Conservation (phyloP, 257 asterid genomes). For the Penstemon newberryi region DNA sequence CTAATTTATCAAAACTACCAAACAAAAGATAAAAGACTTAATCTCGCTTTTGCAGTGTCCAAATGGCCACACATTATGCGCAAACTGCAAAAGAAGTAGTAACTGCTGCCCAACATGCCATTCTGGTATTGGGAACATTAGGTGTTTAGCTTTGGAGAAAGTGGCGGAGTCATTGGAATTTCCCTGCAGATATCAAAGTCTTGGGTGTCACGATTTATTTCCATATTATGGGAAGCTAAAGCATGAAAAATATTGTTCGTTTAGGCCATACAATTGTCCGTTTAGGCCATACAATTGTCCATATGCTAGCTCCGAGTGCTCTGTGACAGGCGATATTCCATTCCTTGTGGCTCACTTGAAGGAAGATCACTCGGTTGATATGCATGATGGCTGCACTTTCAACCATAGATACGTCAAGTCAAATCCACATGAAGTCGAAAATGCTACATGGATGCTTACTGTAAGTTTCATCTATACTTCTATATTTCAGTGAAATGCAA, state of each 20-base stretch:
- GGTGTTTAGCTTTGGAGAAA: slow-evolving; percentile 86
- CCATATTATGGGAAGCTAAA: slow-evolving; percentile 63
- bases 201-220: slow-evolving; percentile 65
- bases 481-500: neutral
- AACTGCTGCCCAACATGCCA: slow-evolving; percentile 72
- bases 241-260: slow-evolving; percentile 70
- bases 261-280: slow-evolving; percentile 80
- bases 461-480: slow-evolving; percentile 46
- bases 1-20: neutral
- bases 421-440: slow-evolving; percentile 70
- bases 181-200: slow-evolving; percentile 67
- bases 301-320: slow-evolving; percentile 79
- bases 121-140: slow-evolving; percentile 63
- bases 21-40: neutral
- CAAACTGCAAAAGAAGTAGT: slow-evolving; percentile 60
- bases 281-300: slow-evolving; percentile 84
- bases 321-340: slow-evolving; percentile 63
- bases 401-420: slow-evolving; percentile 82
- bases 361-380: slow-evolving; percentile 86
- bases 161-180: slow-evolving; percentile 75
- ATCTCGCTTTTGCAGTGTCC: slow-evolving; percentile 59
- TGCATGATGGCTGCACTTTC: slow-evolving; percentile 83
- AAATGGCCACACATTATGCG: slow-evolving; percentile 81
- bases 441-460: slow-evolving; percentile 90
- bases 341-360: slow-evolving; percentile 63